Evolutionary conservation across 2,329 filamentous ascomycete species (phyloP), one percentile per base, ranked within the genome.

Genomic region (Aspergillus ochraceus): DNA sequence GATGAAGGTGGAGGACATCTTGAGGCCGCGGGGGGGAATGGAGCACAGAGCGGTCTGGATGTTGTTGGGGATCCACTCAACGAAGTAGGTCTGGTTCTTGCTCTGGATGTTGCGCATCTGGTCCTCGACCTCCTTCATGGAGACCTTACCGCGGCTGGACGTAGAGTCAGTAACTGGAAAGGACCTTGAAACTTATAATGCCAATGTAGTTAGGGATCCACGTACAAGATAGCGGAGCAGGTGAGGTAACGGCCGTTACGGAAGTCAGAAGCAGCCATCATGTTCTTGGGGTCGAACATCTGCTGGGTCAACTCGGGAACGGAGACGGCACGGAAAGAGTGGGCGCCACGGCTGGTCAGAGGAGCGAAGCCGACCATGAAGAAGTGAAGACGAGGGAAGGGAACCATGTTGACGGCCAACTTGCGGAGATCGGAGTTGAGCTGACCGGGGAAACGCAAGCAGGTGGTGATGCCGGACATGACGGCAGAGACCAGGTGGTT

Each of bases 281-380:
- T 99, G 90, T 99, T 99, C 92, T 98, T 99, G 76, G 95, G 94
- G 86, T 99, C 95, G 86, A 96, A 99, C 92, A 99, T 98, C 83
- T 99, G 95, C 86, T 99, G 95, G 75, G 95, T 98, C 80, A 99
- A 88, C 86, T 99, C 95, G 60, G 95, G 94, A 64, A 99, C 95
- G 76, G 90, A 93, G 80, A 98, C 90, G 70, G 95, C 94, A 78
- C 95, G 95, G 94, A 98, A 99, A 71, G 91, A 92, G 86, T 96
- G 82, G 70, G 94, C 90, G 73, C 89, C 88, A 80, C 90, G 89
- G 83, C 92, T 96, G 80, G 95, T 99, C 76, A 99, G 88, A 78
- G 95, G 95, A 81, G 95, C 94, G 80, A 99, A 99, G 80, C 95
- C 95, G 79, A 99, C 95, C 95, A 99, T 99, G 89, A 99, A 99